phyloP scores from a whole-genome alignment of 495 filamentous ascomycete species.

The Penicillium subrubescens region DNA sequence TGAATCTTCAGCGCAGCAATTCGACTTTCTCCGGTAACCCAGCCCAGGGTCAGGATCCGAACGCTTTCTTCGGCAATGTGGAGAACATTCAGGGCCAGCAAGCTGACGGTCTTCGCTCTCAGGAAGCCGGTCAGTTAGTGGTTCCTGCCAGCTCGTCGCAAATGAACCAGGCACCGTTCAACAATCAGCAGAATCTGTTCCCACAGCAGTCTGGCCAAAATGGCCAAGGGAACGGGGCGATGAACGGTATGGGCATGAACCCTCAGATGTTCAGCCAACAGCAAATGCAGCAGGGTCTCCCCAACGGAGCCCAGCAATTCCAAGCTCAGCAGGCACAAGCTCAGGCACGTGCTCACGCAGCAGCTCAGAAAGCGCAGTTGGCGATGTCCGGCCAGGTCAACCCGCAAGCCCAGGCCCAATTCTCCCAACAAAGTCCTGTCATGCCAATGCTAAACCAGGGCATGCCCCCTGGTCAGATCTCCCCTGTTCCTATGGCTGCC shows the following conservation, averaged over 20 bases:
- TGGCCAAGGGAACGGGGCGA: slow-evolving; percentile 40
- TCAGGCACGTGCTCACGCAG: slow-evolving; percentile 46
- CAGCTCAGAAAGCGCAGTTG: slow-evolving; percentile 53
- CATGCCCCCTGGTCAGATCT: slow-evolving; percentile 52
- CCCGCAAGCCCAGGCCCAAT: slow-evolving; percentile 41
- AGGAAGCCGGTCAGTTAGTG: slow-evolving; percentile 66
- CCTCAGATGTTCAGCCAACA: slow-evolving; percentile 46
- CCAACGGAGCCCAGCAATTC: slow-evolving; percentile 43
- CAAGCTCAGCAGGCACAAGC: slow-evolving; percentile 33
- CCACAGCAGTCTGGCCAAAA: slow-evolving; percentile 38
- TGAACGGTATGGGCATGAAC: slow-evolving; percentile 41
- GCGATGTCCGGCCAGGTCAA: slow-evolving; percentile 43
- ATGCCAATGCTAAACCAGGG: slow-evolving; percentile 65
- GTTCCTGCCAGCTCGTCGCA: slow-evolving; percentile 64
- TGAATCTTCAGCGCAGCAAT: slow-evolving; percentile 48
- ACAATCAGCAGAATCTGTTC: slow-evolving; percentile 42
- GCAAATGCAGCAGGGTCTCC: slow-evolving; percentile 41
- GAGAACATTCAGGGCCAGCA: slow-evolving; percentile 63
- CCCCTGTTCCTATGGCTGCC: slow-evolving; percentile 40
- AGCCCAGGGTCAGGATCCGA: slow-evolving; percentile 48
- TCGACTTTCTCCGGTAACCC: slow-evolving; percentile 36
- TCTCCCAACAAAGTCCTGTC: slow-evolving; percentile 52
- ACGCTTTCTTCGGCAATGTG: slow-evolving; percentile 52
- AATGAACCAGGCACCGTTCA: slow-evolving; percentile 44
- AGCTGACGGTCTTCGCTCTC: slow-evolving; percentile 61